Evolutionary conservation across 345 rosid species (phyloP), one percentile per base, ranked within the genome.

Genomic region (Excoecaria agallocha): DNA sequence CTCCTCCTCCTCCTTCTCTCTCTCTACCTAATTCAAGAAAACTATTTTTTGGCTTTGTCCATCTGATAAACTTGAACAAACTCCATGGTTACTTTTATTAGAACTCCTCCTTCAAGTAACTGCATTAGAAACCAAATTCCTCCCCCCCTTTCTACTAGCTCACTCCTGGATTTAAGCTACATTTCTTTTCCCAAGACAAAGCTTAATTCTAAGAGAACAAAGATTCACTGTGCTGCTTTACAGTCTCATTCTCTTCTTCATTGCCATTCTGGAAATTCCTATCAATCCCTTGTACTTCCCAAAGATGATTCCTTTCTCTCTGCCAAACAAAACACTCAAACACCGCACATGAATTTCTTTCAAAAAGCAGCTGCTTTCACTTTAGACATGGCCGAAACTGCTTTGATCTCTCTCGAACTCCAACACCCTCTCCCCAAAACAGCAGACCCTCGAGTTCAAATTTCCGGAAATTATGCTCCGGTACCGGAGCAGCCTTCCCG

Each of bases 401-500:
- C 91, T 76, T 81, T 94, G 68, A 70, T 92, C 2, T 77, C 87
- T 16, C 87, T 81, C 49, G 98, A 94, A 78, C 84, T 79, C 51
- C 85, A 85, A 48, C 83, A 74, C 39, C 90, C 89, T 10, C 88
- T 94, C 1, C 97, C 97, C 25, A 94, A 89, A 78, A 92, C 97
- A 15, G 88, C 88, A 0, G 98, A 94, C 77, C 98, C 98, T 12
- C 64, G 71, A 11, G 88, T 88, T 58, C 98, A 94, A 83, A 87
- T 94, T 59, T 64, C 93, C n/a, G 98, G 98, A 22, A 94, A 94
- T 81, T 94, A 90, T 71, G 91, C 97, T 59, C 97, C 98, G 2
- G 97, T 94, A 0, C 87, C 90, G 46, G 98, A 92, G 39, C 91
- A 82, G 39, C 80, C 93, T 8, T 91, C 89, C 43, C 70, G 62